These are phyloP conservation scores for Xerophyta viscosa DNA, from an alignment of 106 monocot species.

Conservation along the genomic window DNA sequence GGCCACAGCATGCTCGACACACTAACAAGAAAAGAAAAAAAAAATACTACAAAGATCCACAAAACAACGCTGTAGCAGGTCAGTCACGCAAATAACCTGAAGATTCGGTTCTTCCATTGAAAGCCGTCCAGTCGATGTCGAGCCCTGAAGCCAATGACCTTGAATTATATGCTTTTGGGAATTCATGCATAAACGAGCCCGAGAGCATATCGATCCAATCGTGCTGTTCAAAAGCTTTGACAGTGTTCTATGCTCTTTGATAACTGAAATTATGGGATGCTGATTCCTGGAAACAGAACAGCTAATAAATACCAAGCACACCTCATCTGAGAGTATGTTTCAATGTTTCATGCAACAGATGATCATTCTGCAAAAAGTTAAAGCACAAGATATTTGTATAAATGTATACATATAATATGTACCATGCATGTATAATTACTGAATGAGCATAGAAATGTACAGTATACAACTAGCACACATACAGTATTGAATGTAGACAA, in stretches of 20 bases:
- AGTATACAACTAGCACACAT: too few species aligned
- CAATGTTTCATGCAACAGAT: too few species aligned
- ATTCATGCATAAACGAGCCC: conserved; percentile 54
- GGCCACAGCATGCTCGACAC: conserved; percentile 73
- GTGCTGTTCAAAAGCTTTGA: conserved; percentile 87
- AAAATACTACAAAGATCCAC: too few species aligned
- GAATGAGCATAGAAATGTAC: too few species aligned
- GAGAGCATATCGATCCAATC: conserved; percentile 83
- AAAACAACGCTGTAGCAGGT: too few species aligned
- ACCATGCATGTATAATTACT: too few species aligned
- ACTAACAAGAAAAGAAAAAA: conserved; percentile 30
- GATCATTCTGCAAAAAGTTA: too few species aligned
- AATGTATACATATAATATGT: too few species aligned
- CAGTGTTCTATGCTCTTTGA: conserved; percentile 91
- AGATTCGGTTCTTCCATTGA: conserved; percentile 99
- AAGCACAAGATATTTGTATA: too few species aligned
- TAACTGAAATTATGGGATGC: conserved; percentile 81
- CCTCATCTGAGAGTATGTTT: too few species aligned
- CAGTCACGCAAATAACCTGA: conserved; percentile 43
- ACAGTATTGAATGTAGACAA: too few species aligned
- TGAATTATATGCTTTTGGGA: conserved; percentile 81
- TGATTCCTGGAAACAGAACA: conserved; percentile 38
- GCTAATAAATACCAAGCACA: too few species aligned
- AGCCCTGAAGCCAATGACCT: conserved; percentile 94
- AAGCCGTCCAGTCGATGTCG: conserved; percentile 88